These are phyloP conservation scores for Penicillium decumbens DNA, from an alignment of 2,329 filamentous ascomycete species.

Conservation along the genomic window DNA sequence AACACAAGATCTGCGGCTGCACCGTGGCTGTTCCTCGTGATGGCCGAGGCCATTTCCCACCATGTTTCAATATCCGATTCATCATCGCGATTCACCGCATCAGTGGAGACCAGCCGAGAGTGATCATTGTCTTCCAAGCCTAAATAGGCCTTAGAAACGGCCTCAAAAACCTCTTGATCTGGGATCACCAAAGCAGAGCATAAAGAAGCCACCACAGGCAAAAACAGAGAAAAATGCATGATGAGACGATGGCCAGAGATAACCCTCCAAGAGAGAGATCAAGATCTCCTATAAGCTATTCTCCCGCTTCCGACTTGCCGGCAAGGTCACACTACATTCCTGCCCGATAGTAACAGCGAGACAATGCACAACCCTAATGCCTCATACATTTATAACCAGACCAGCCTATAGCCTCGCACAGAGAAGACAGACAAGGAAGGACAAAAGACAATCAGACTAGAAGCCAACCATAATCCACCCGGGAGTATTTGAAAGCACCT, in stretches of 20 bases:
- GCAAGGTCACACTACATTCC: not conserved
- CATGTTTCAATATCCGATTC: not conserved
- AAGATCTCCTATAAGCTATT: not conserved
- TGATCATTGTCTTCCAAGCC: not conserved
- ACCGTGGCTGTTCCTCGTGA: not conserved
- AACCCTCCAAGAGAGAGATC: not conserved
- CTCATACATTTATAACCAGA: not conserved
- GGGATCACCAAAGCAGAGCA: conserved; percentile 12
- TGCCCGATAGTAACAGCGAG: not conserved
- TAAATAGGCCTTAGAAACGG: not conserved
- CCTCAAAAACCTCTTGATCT: conserved; percentile 7
- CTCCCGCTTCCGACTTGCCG: not conserved
- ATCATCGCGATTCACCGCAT: not conserved
- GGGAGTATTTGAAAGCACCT: not conserved
- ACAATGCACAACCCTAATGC: not conserved
- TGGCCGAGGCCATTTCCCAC: not conserved
- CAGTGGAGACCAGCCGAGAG: not conserved
- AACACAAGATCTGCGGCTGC: not conserved
- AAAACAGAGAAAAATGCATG: conserved; percentile 6
- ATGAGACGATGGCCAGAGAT: not conserved
- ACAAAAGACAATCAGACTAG: not conserved
- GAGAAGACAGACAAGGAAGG: not conserved
- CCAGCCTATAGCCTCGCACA: not conserved
- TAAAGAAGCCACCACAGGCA: not conserved
- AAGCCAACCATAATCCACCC: not conserved